Evolutionary conservation across 2,329 filamentous ascomycete species (phyloP), one percentile per base, ranked within the genome.

Genomic region (Emmonsiellopsis sp.): DNA sequence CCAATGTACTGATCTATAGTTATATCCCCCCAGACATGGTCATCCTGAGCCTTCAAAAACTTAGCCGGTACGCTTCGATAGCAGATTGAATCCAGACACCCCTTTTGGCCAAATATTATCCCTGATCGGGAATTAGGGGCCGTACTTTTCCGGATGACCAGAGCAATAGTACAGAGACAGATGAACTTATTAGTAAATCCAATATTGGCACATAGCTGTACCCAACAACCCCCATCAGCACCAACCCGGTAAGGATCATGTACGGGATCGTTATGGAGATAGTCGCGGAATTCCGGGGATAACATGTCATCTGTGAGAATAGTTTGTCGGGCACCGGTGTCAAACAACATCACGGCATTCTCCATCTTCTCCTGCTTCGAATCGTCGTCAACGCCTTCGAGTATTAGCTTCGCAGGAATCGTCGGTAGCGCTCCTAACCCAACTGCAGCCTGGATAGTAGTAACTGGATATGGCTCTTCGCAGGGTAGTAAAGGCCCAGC

Each of bases 41-140:
- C 33, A 37, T 31, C 14, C 33, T 39, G 47, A 39, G 2, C 5
- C 34, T 21, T 10, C 17, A 49, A 31, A 39, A 49, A 39, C 33
- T 39, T 49, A 10, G 33, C 33, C 14, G 47, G 47, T 5, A 37
- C 21, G 5, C 47, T 31, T 14, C 5, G 14, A 49, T 40, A 49
- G 27, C 34, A 21, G 11, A 49, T n/a, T 11, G 47, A 49, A 40
- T 49, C 33, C 14, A 49, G 17, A 10, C 47, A 39, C 8, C 47
- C 47, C 33, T 27, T 49, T 21, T 49, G 47, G 17, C 47, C 47
- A 39, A 49, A 49, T 6, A 49, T 36, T 17, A 49, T 40, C 11
- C 47, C 47, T 6, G 17, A 7, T 10, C 37, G 37, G 14, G 11
- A 8, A 49, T 49, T n/a, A 8, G 47, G 47, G n/a, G 27, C 27